Conservation (phyloP, 2,329 filamentous ascomycete genomes). For the Penicillium hesseltinei region DNA sequence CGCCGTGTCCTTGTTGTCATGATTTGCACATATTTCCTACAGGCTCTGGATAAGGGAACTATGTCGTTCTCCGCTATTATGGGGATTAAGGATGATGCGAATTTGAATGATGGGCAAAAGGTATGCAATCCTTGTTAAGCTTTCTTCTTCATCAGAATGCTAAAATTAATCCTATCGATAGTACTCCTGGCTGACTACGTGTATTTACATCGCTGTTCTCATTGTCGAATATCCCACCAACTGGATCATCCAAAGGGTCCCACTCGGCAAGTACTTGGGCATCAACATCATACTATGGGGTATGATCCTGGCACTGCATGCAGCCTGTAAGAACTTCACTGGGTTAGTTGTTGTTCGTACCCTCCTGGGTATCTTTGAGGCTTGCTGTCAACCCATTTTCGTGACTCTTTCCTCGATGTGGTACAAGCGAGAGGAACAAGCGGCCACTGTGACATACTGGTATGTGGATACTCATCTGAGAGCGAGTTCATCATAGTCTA, state of each 20-base stretch:
- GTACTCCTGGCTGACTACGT: conserved; percentile 71
- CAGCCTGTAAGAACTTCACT: conserved; percentile 59
- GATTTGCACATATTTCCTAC: conserved; percentile 71
- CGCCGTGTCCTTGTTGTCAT: conserved; percentile 66
- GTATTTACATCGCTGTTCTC: conserved; percentile 70
- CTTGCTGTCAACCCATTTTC: conserved; percentile 67
- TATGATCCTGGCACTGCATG: conserved; percentile 58
- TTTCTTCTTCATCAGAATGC: background rate
- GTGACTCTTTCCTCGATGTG: conserved; percentile 66
- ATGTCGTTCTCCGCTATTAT: conserved; percentile 45
- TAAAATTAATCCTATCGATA: conserved; percentile 30
- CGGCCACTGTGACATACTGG: conserved; percentile 66
- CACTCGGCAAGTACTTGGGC: conserved; percentile 65
- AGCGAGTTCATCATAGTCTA: background rate
- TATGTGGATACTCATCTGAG: conserved; percentile 26
- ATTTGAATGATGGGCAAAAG: conserved; percentile 38
- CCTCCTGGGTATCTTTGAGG: conserved; percentile 69
- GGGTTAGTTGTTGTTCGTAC: conserved; percentile 61
- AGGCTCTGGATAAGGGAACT: conserved; percentile 47
- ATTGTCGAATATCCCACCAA: conserved; percentile 72
- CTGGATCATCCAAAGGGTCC: conserved; percentile 61
- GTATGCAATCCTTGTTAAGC: conserved; percentile 24
- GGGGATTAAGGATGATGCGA: conserved; percentile 47
- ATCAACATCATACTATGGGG: conserved; percentile 66
- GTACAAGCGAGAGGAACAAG: conserved; percentile 69